These are phyloP conservation scores for Scalesia atractyloides DNA, from an alignment of 129 eudicot species.

Conservation along the genomic window DNA sequence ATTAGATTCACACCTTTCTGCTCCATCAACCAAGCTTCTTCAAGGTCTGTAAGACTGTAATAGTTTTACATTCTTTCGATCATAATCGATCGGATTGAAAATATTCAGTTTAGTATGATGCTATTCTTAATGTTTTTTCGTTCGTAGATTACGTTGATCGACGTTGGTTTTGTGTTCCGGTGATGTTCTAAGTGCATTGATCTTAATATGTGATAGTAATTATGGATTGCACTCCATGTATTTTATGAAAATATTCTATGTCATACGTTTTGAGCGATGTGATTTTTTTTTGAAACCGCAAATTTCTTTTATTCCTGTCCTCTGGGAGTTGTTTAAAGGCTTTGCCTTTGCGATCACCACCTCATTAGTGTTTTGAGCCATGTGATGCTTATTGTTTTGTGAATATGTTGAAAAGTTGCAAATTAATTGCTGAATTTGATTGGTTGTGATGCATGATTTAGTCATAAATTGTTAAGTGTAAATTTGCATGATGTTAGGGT, in stretches of 20 bases:
- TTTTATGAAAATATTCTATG: too few species aligned
- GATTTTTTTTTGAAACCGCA: too few species aligned
- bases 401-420: not conserved
- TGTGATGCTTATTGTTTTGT: not conserved
- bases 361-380: not conserved
- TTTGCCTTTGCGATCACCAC: too few species aligned
- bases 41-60: not conserved
- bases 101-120: not conserved
- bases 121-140: not conserved
- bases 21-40: conserved; percentile 18
- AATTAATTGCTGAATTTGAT: not conserved
- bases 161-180: not conserved
- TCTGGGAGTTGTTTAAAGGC: too few species aligned
- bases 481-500: not conserved
- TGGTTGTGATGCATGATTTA: not conserved
- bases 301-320: too few species aligned
- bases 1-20: not conserved
- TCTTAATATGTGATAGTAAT: not conserved
- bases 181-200: conserved; percentile 7
- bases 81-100: not conserved
- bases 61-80: not conserved
- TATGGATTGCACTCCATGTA: conserved; percentile 15
- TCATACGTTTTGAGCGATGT: too few species aligned
- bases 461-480: not conserved
- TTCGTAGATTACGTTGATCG: too few species aligned